A percentile compares a stretch with the other conserved stretches of the same genome.
These are phyloP conservation scores for Gentiana dahurica DNA, from an alignment of 257 asterid genomes.

Conservation along the genomic window DNA sequence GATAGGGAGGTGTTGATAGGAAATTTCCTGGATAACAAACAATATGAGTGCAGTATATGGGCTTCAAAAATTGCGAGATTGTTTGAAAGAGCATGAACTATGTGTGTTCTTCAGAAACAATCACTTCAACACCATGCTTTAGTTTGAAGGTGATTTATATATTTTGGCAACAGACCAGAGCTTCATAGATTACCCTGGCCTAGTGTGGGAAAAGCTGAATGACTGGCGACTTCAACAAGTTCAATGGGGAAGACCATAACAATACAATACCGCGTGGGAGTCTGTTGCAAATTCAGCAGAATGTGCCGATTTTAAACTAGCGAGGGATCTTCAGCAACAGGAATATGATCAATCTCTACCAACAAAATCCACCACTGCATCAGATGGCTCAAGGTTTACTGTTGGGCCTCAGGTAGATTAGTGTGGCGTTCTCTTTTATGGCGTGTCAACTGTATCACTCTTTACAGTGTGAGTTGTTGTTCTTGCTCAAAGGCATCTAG, in stretches of 20 bases:
- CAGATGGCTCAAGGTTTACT: too few relatives aligned
- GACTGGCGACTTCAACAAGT: constrained; percentile 80
- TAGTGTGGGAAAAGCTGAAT: constrained; percentile 94
- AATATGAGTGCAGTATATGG: constrained; percentile 26
- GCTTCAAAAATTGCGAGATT: constrained; percentile 73
- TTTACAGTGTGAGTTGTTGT: too few relatives aligned
- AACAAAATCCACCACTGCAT: too few relatives aligned
- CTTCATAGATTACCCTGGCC: constrained; percentile 71
- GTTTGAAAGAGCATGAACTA: constrained; percentile 84
- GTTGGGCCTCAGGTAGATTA: too few relatives aligned
- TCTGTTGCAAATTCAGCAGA: too few relatives aligned
- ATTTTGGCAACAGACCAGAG: constrained; percentile 94
- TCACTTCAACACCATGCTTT: constrained; percentile 97
- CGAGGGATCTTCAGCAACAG: too few relatives aligned
- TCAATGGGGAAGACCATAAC: constrained; percentile 60
- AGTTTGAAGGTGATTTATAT: constrained; percentile 87
- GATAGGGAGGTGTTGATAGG: constrained; percentile 56
- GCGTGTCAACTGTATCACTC: too few relatives aligned
- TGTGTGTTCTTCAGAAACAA: constrained; percentile 95
- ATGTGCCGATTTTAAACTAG: too few relatives aligned
- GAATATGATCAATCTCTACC: too few relatives aligned
- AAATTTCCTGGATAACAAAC: constrained; percentile 54
- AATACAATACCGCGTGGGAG: constrained; percentile 1
- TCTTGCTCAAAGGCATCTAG: too few relatives aligned
- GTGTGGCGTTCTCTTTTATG: too few relatives aligned